Conservation (phyloP, 139 green algal genomes). For the Eudorina sp. region DNA sequence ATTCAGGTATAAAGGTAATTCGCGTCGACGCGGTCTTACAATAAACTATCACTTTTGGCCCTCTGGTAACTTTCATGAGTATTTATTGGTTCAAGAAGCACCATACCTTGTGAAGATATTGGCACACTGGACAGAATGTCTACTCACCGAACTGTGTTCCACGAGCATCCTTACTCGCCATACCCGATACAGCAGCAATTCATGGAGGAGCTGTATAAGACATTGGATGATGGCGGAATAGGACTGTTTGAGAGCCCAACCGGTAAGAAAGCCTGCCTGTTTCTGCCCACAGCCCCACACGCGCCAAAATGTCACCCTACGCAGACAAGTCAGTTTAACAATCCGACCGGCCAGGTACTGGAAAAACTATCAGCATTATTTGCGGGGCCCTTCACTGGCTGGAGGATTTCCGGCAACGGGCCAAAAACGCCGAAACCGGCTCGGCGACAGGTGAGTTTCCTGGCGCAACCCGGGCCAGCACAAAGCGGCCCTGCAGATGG, state of each 20-base stretch:
- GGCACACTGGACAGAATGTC: not conserved
- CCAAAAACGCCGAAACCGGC: slow-evolving; percentile 5
- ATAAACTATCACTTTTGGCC: no score
- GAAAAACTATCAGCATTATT: slow-evolving; percentile 96
- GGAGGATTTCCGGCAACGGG: slow-evolving; percentile 39
- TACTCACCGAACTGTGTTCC: slow-evolving; percentile 57
- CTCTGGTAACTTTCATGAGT: no score
- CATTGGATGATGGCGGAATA: slow-evolving; percentile 75
- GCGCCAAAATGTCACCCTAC: not conserved
- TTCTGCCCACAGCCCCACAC: no score
- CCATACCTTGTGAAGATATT: not conserved
- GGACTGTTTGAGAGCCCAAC: slow-evolving; percentile 95
- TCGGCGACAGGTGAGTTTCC: slow-evolving; percentile 6
- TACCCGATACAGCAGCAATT: slow-evolving; percentile 92
- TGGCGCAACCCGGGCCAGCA: no score
- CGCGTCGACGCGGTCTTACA: no score
- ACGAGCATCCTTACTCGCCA: slow-evolving; percentile 87
- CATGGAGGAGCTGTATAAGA: slow-evolving; percentile 85
- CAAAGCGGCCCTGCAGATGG: no score
- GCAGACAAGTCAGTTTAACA: not conserved
- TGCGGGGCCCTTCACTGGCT: slow-evolving; percentile 81
- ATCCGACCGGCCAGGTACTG: slow-evolving; percentile 75
- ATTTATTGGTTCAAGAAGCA: no score
- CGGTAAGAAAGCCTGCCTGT: slow-evolving; percentile 61
- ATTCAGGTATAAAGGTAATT: no score